Conservation (phyloP, 257 asterid genomes). For the Solanum tacnaense region DNA sequence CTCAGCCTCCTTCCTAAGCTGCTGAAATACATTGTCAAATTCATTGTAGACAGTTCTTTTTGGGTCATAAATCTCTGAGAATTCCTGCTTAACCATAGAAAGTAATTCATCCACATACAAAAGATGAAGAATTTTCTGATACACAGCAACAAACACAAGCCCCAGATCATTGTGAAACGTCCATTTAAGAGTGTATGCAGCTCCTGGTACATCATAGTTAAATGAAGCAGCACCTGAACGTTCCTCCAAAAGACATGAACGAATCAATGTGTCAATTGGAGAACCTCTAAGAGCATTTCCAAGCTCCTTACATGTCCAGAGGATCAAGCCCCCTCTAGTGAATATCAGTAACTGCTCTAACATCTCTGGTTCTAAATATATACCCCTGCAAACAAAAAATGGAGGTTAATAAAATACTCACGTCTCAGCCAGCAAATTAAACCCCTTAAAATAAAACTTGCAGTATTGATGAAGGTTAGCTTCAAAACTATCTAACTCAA, state of each 20-base stretch:
- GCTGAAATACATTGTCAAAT: slow-evolving; percentile 63
- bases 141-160: slow-evolving; percentile 93
- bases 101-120: slow-evolving; percentile 88
- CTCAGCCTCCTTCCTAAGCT: slow-evolving; percentile 91
- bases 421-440: background rate
- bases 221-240: slow-evolving; percentile 85
- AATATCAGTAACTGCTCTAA: slow-evolving; percentile 86
- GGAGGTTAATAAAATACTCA: background rate
- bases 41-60: slow-evolving; percentile 61
- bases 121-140: slow-evolving; percentile 86
- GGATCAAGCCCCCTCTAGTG: slow-evolving; percentile 94
- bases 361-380: slow-evolving; percentile 30
- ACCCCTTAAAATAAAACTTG: background rate
- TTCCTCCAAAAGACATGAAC: slow-evolving; percentile 98
- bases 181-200: slow-evolving; percentile 92
- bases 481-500: background rate
- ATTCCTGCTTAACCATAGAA: slow-evolving; percentile 72
- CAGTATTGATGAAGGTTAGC: background rate
- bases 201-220: slow-evolving; percentile 83
- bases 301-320: slow-evolving; percentile 91
- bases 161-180: slow-evolving; percentile 92
- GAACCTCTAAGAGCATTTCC: slow-evolving; percentile 95
- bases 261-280: slow-evolving; percentile 76
- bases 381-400: background rate
- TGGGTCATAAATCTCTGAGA: slow-evolving; percentile 66